These are phyloP conservation scores for Albatrellus sp. DNA, from an alignment of 1,284 basidiomycete species.

Conservation along the genomic window DNA sequence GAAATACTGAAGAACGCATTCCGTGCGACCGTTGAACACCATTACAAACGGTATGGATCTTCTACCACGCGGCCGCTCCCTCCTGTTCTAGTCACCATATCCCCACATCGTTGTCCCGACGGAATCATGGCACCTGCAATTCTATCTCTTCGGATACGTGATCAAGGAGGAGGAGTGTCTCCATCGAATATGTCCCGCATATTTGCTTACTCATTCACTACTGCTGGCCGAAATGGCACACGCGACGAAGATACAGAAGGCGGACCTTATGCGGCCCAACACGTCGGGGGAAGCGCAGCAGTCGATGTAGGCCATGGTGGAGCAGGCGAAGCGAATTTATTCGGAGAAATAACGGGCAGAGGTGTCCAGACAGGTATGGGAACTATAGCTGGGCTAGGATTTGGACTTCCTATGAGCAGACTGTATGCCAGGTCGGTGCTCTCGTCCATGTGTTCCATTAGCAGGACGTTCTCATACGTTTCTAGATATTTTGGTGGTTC, in stretches of 20 bases:
- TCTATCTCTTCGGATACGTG: constrained; percentile 73
- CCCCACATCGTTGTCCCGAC: constrained; percentile 35
- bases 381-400: constrained; percentile 74
- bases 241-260: constrained; percentile 16
- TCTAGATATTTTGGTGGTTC: constrained; percentile 67
- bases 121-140: constrained; percentile 29
- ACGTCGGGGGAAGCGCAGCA: constrained; percentile 4
- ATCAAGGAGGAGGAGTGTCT: constrained; percentile 76
- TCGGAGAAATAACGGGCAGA: constrained; percentile 65
- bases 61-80: constrained; percentile 31
- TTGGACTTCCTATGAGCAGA: constrained; percentile 77
- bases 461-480: not conserved
- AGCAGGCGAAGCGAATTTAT: constrained; percentile 29
- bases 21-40: constrained; percentile 78
- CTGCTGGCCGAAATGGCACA: constrained; percentile 37
- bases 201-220: constrained; percentile 88
- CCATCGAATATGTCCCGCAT: constrained; percentile 65
- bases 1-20: constrained; percentile 86
- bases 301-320: not conserved
- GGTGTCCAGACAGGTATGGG: constrained; percentile 66
- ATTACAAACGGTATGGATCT: constrained; percentile 30
- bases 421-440: constrained; percentile 54
- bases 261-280: constrained; percentile 3
- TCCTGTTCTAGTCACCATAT: constrained; percentile 63
- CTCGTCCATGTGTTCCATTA: not conserved